Evolutionary conservation across 192 early-diverging fungal species (phyloP), one percentile per base, ranked within the genome.

Genomic region (Coemansia sp.): DNA sequence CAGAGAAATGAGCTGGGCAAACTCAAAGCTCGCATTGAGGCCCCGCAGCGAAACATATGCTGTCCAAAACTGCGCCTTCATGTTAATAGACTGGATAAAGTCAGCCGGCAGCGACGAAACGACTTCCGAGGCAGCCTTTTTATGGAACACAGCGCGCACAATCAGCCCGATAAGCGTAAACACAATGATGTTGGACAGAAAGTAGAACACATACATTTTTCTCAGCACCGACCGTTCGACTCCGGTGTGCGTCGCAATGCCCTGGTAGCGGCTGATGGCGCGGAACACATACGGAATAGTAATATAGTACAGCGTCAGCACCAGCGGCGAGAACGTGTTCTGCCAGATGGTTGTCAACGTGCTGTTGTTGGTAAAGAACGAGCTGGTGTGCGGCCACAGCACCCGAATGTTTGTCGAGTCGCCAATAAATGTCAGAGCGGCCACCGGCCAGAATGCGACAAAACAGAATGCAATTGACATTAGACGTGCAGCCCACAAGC

Each of bases 151-250:
- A 0, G 73, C 61, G 2, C 64, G 66, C 61, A 81, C 69, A 8
- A 81, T 63, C 5, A 81, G 54, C 7, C 73, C 67, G 38, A 74
- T 62, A 5, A 88, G 53, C 9, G 88, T 89, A 67, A 87, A 87
- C 12, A 89, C 79, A 53, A 88, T 60, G 23, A 92, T 65, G 67
- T 88, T 90, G 66, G 88, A 88, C 25, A 92, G 63, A 12, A 90
- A 82, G 65, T 88, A 89, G 68, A 90, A 92, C 21, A 88, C 71
- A 67, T 88, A 92, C 43, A 89, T 85, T 67, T 89, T 92, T 38
- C 83, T 78, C 48, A 92, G 69, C 8, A 89, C 86, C 45, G 87
- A 83, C 32, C 88, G 78, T 57, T 92, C 90, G 1, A 87, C 81
- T 6, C 83, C 86, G 6, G 90, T 87, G 54, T 87, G 80, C 21